Conservation (phyloP, 192 early-diverging fungal species). For the Phlyctochytrium planicorne region DNA sequence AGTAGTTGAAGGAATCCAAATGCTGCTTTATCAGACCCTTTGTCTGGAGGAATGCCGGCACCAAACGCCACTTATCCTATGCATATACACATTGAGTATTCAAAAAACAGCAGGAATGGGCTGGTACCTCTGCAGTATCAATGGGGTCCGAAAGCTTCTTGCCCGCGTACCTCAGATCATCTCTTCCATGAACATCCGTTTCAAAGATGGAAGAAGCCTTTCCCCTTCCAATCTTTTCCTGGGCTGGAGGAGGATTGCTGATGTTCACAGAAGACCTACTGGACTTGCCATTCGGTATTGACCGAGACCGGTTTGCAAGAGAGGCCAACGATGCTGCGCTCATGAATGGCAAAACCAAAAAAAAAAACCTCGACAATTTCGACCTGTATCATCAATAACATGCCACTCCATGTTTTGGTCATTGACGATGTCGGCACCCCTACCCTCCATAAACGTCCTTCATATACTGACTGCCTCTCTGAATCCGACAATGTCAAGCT, state of each 20-base stretch:
- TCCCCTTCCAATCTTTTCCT: slow-evolving; percentile 33
- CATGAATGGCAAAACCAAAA: not conserved
- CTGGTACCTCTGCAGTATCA: slow-evolving; percentile 49
- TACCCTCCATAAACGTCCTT: slow-evolving; percentile 15
- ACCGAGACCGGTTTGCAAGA: not conserved
- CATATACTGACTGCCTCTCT: slow-evolving; percentile 24
- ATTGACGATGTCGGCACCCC: slow-evolving; percentile 36
- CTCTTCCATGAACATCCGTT: slow-evolving; percentile 47
- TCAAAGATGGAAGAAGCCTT: slow-evolving; percentile 53
- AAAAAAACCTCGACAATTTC: too few relatives aligned
- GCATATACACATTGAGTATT: not conserved
- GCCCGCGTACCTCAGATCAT: slow-evolving; percentile 53
- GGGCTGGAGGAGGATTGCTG: too few relatives aligned
- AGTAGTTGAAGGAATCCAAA: slow-evolving; percentile 99
- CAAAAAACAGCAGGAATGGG: not conserved
- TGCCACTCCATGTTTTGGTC: slow-evolving; percentile 18
- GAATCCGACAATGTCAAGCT: slow-evolving; percentile 16
- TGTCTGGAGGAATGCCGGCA: slow-evolving; percentile 95
- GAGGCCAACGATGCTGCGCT: not conserved
- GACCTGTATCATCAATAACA: too few relatives aligned
- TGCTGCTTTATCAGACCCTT: slow-evolving; percentile 99
- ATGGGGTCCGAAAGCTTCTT: slow-evolving; percentile 61
- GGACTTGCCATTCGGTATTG: too few relatives aligned
- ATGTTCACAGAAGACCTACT: too few relatives aligned
- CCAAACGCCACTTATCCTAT: slow-evolving; percentile 96